Evolutionary conservation across 2,329 filamentous ascomycete genomes (phyloP).

Genomic region (Stagonosporopsis rhizophila): DNA sequence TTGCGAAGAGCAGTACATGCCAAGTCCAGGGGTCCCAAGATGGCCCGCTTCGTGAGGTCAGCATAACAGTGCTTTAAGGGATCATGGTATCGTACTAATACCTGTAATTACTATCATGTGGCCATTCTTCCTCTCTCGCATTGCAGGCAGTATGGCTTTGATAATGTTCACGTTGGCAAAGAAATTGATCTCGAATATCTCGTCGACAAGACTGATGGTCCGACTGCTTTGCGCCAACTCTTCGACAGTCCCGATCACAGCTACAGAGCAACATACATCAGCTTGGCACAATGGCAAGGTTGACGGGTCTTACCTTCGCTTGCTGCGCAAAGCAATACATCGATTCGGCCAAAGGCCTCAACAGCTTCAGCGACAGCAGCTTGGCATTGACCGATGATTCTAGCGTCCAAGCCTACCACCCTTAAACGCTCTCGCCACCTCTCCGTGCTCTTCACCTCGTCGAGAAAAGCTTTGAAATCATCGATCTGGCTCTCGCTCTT

Average conservation of each 20-base stretch:
- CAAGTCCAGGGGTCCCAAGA: conserved; percentile 88
- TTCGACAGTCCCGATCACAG: conserved; percentile 88
- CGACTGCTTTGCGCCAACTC: conserved; percentile 78
- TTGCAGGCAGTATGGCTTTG: conserved; percentile 80
- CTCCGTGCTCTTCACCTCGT: conserved; percentile 71
- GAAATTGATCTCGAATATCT: conserved; percentile 94
- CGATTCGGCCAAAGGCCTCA: conserved; percentile 81
- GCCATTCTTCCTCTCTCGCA: conserved; percentile 80
- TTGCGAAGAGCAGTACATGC: conserved; percentile 88
- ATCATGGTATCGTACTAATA: conserved; percentile 63
- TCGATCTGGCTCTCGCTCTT: conserved; percentile 71
- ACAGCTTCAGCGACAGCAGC: conserved; percentile 88
- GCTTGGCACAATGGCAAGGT: background rate
- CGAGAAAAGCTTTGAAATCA: conserved; percentile 81
- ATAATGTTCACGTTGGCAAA: conserved; percentile 97
- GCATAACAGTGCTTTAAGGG: background rate
- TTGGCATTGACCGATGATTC: conserved; percentile 74
- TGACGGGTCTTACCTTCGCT: conserved; percentile 70
- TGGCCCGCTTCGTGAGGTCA: conserved; percentile 69
- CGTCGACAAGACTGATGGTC: conserved; percentile 79
- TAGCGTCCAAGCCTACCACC: conserved; percentile 66
- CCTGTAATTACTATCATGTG: conserved; percentile 91
- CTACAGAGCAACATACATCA: conserved; percentile 51
- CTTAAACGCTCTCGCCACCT: conserved; percentile 82
- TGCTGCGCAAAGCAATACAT: conserved; percentile 88